phyloP scores from a whole-genome alignment of 176 grass and related monocot genomes.

The Oryza glaberrima region DNA sequence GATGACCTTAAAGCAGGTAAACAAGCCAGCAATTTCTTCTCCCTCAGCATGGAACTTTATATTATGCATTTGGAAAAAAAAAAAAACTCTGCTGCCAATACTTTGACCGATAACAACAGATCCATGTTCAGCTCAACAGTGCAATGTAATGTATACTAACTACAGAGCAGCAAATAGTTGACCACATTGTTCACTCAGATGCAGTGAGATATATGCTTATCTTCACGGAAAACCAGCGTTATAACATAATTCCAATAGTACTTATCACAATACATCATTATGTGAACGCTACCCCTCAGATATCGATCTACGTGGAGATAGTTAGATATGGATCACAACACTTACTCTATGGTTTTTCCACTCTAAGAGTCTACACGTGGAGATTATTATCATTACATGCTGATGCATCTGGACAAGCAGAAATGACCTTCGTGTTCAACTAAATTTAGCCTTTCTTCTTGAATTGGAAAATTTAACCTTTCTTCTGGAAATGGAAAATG shows the following conservation, averaged over 20 bases:
- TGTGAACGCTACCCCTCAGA: background rate
- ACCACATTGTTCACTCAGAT: background rate
- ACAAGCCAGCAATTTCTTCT: conserved; percentile 12
- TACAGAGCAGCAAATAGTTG: background rate
- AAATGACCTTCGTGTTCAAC: too few species aligned
- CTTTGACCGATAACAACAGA: background rate
- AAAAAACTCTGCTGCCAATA: background rate
- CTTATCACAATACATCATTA: background rate
- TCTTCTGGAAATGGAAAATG: too few species aligned
- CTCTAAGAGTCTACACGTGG: too few species aligned
- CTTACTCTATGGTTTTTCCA: too few species aligned
- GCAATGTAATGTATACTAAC: background rate
- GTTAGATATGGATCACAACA: too few species aligned
- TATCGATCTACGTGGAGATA: background rate
- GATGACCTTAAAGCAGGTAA: conserved; percentile 29
- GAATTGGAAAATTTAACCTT: too few species aligned
- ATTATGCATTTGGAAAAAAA: background rate
- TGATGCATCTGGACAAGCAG: too few species aligned
- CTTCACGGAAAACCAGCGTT: background rate
- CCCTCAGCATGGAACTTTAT: background rate
- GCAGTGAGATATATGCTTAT: background rate
- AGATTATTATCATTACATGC: too few species aligned
- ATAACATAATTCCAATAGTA: background rate
- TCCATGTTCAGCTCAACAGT: conserved; percentile 14
- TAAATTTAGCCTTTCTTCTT: too few species aligned